Evolutionary conservation across 495 filamentous ascomycete species (phyloP).

Genomic region (Bathelium albidoporum): DNA sequence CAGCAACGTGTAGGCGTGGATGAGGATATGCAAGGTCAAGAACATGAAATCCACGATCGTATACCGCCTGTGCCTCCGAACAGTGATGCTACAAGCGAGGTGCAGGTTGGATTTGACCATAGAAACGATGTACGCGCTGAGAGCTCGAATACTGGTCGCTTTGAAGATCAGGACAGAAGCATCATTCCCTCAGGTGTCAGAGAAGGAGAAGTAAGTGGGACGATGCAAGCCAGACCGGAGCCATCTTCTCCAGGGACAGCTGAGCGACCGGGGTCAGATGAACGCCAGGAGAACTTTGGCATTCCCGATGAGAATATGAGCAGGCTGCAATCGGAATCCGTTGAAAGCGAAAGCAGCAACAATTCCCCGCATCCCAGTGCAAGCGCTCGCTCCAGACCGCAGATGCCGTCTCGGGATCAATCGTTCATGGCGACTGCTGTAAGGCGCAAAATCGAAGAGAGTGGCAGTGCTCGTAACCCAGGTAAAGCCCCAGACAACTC

Average conservation of each 20-base stretch:
- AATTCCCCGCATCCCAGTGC: not conserved
- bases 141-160: not conserved
- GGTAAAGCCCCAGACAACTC: not conserved
- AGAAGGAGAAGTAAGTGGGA: not conserved
- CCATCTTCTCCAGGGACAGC: not conserved
- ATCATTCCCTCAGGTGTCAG: not conserved
- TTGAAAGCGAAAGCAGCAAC: too few species aligned
- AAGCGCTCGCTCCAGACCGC: conserved; percentile 10
- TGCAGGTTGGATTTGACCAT: not conserved
- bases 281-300: too few species aligned
- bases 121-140: not conserved
- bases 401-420: conserved; percentile 22
- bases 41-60: not conserved
- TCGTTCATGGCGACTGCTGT: conserved; percentile 28
- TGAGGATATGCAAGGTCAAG: not conserved
- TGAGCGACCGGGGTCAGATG: not conserved
- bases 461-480: not conserved
- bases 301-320: too few species aligned
- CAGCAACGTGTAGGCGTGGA: conserved; percentile 6
- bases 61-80: not conserved
- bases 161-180: too few species aligned
- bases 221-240: not conserved
- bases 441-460: conserved; percentile 24
- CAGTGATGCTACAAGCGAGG: not conserved
- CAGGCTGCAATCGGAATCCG: too few species aligned